These are phyloP conservation scores for Schwanniomyces vanrijiae DNA, from an alignment of 805 yeast genomes.

Conservation along the genomic window DNA sequence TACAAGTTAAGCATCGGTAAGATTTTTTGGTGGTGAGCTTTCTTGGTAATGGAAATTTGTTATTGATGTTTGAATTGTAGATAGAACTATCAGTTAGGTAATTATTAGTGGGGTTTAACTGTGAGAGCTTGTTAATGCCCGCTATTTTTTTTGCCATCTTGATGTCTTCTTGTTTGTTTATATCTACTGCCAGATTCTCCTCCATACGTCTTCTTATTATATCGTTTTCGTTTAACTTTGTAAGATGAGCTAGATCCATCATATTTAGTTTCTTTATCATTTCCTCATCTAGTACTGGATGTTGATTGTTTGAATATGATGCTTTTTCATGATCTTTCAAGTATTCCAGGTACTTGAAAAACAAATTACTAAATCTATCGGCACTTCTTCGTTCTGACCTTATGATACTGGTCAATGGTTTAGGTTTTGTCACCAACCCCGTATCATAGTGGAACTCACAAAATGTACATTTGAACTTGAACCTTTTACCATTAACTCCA, in stretches of 20 bases:
- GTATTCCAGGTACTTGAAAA: neutral
- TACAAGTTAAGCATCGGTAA: conserved; percentile 29
- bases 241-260: conserved; percentile 3
- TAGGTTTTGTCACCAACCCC: conserved; percentile 39
- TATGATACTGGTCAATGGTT: conserved; percentile 29
- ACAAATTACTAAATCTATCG: neutral
- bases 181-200: neutral
- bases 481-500: conserved; percentile 29
- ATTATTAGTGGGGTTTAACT: conserved; percentile 2
- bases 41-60: conserved; percentile 22
- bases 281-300: conserved; percentile 3
- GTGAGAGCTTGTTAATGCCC: neutral
- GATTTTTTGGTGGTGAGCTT: conserved; percentile 24
- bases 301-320: neutral
- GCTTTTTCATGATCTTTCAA: neutral
- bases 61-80: neutral
- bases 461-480: conserved; percentile 36
- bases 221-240: conserved; percentile 1
- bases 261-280: conserved; percentile 6
- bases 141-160: conserved; percentile 4
- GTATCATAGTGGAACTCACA: conserved; percentile 39
- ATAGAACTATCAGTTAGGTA: conserved; percentile 1
- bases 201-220: neutral
- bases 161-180: conserved; percentile 7
- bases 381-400: conserved; percentile 6